Evolutionary conservation across 1,284 basidiomycete species (phyloP), one percentile per base, ranked within the genome.

Genomic region (Ustilago xerochloae): DNA sequence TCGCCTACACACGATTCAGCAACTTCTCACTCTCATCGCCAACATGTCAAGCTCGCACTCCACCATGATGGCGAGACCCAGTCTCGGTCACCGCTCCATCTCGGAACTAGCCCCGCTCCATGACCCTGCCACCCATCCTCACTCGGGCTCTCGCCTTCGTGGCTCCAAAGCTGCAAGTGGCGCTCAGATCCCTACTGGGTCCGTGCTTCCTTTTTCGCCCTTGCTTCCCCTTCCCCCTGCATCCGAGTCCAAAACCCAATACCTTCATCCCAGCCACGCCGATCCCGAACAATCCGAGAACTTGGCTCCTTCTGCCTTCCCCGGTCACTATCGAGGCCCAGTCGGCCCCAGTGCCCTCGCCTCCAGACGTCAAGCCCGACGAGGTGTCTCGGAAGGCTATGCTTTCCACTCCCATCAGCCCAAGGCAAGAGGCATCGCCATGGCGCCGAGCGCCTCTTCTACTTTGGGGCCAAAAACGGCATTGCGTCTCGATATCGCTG

Each of bases 81-180:
- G 32, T n/a, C 54, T 74, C 30, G 59, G 58, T 13, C 51, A 59
- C 39, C 65, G 71, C 49, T 74, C 65, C 54, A 74, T 74, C 48
- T 74, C 71, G 36, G 71, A 69, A 39, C 71, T 58, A 20, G 47
- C 65, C 18, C 71, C 65, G 1, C 71, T 74, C n/a, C 61, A 54
- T 52, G 32, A 69, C 35, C 59, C 71, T 9, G 43, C 58, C 2
- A 48, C 56, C n/a, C 29, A 41, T 10, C 47, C 60, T 15, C 46
- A 51, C n/a, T 61, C 57, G 12, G 65, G 71, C 36, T 52, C 64
- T 18, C 61, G 62, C 24, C 54, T 68, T 33, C 71, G 65, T 13
- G 65, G 54, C 1, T 55, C 57, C 24, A 62, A 69, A 10, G 60
- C 63, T 15, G 30, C 52, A 20, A 74, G 71, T 30, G 71, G 71